These are phyloP conservation scores for Didymella segeticola DNA, from an alignment of 2,329 filamentous ascomycete species.

Conservation along the genomic window DNA sequence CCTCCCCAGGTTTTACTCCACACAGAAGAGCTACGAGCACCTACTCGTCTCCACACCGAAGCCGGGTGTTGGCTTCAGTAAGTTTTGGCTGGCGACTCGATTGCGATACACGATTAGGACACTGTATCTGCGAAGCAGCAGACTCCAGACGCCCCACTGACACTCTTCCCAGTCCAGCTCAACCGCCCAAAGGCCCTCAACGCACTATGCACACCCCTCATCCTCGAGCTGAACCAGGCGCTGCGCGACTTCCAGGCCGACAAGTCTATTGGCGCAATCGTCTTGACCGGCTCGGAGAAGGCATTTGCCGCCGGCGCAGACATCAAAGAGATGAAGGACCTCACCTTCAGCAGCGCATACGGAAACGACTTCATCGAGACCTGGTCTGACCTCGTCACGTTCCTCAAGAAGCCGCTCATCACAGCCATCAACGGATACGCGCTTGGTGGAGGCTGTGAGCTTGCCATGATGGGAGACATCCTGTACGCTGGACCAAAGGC, in stretches of 20 bases:
- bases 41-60: constrained; percentile 82
- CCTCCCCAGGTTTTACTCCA: constrained; percentile 63
- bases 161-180: constrained; percentile 75
- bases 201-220: constrained; percentile 88
- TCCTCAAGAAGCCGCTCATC: constrained; percentile 92
- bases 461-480: constrained; percentile 97
- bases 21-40: constrained; percentile 71
- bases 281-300: constrained; percentile 87
- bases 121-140: background rate
- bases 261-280: constrained; percentile 43
- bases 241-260: constrained; percentile 45
- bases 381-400: constrained; percentile 85
- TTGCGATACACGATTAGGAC: too few relatives aligned
- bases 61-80: constrained; percentile 90
- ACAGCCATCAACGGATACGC: constrained; percentile 94
- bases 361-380: constrained; percentile 90
- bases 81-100: too few relatives aligned
- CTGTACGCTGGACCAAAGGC: constrained; percentile 86
- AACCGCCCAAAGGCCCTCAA: constrained; percentile 96
- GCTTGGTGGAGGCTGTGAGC: constrained; percentile 92
- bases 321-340: constrained; percentile 97
- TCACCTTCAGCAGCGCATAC: constrained; percentile 89
- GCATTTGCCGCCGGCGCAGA: constrained; percentile 85
- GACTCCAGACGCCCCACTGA: constrained; percentile 11
- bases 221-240: constrained; percentile 72